Evolutionary conservation across 495 filamentous ascomycete genomes (phyloP).

Genomic region (Collariella sp.): DNA sequence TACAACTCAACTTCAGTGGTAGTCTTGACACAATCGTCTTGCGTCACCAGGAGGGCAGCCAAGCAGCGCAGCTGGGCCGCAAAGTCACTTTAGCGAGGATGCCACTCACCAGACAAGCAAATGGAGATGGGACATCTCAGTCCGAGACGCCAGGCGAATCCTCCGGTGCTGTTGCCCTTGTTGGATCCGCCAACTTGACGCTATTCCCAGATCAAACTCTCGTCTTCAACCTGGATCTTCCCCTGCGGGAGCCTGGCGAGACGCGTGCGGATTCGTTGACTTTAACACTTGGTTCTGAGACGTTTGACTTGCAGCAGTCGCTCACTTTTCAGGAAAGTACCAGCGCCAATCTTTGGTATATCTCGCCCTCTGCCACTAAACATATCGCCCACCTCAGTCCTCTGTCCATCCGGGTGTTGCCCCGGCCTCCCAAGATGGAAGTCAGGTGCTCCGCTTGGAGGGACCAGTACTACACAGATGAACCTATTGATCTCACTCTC

Average conservation of each 20-base stretch:
- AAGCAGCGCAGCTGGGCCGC: constrained; percentile 2
- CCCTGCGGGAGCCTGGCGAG: constrained; percentile 73
- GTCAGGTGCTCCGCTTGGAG: constrained; percentile 52
- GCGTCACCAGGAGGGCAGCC: constrained; percentile 26
- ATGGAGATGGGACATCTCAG: constrained; percentile 16
- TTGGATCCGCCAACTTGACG: constrained; percentile 56
- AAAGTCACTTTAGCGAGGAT: constrained; percentile 11
- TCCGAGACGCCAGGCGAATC: constrained; percentile 26
- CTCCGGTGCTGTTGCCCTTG: constrained; percentile 21
- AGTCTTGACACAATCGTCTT: constrained; percentile 51
- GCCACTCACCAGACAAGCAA: constrained; percentile 4
- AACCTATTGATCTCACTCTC: constrained; percentile 58
- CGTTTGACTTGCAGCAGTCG: constrained; percentile 60
- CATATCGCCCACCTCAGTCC: constrained; percentile 42
- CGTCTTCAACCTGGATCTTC: constrained; percentile 61
- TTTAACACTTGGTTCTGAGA: constrained; percentile 51
- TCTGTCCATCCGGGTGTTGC: constrained; percentile 57
- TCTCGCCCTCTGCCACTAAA: constrained; percentile 37
- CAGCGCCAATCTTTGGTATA: constrained; percentile 48
- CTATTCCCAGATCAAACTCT: constrained; percentile 60
- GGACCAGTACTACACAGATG: constrained; percentile 75
- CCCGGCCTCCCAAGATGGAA: constrained; percentile 86
- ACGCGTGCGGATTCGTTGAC: constrained; percentile 56
- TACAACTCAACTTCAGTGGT: constrained; percentile 63
- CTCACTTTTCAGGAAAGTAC: constrained; percentile 42